A percentile compares a stretch with the other conserved stretches of the same genome.
These are phyloP conservation scores for Alternaria postmessia DNA, from an alignment of 2,329 filamentous ascomycete species.

Conservation along the genomic window DNA sequence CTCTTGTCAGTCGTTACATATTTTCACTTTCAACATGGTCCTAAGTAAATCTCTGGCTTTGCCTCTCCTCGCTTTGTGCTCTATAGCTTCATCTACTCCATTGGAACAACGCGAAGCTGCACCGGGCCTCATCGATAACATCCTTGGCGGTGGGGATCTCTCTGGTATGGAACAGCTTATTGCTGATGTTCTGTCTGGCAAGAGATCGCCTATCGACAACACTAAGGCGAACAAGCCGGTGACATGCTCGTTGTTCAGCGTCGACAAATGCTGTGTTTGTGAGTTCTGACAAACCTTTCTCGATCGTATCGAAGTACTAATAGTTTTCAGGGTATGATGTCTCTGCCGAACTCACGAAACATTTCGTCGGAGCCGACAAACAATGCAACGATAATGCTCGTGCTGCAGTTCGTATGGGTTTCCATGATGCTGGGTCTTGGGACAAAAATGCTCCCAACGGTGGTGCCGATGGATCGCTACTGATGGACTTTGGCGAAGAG, in stretches of 20 bases:
- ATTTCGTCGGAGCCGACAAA: conserved; percentile 34
- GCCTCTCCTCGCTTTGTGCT: conserved; percentile 8
- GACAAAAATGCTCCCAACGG: conserved; percentile 46
- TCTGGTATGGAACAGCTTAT: conserved; percentile 31
- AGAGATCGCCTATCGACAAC: conserved; percentile 36
- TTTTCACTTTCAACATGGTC: conserved; percentile 3
- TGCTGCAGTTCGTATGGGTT: conserved; percentile 46
- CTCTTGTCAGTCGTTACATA: neutral
- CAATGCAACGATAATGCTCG: conserved; percentile 48
- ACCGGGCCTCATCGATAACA: conserved; percentile 35
- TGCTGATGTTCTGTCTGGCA: conserved; percentile 39
- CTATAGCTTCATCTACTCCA: conserved; percentile 28
- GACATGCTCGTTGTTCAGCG: conserved; percentile 22
- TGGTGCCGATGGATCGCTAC: conserved; percentile 54
- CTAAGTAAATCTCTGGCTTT: conserved; percentile 1
- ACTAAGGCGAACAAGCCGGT: conserved; percentile 32
- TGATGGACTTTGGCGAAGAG: conserved; percentile 50
- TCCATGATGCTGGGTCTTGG: conserved; percentile 49
- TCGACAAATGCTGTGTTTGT: conserved; percentile 46
- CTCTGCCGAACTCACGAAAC: conserved; percentile 37
- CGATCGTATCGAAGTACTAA: conserved; percentile 13
- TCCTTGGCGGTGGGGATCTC: conserved; percentile 29
- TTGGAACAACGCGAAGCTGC: conserved; percentile 30
- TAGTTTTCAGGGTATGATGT: conserved; percentile 38
- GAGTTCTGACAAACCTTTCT: conserved; percentile 11